phyloP scores from a whole-genome alignment of 768 basidiomycete genomes.

The Gloeopeniophorella convolvens region DNA sequence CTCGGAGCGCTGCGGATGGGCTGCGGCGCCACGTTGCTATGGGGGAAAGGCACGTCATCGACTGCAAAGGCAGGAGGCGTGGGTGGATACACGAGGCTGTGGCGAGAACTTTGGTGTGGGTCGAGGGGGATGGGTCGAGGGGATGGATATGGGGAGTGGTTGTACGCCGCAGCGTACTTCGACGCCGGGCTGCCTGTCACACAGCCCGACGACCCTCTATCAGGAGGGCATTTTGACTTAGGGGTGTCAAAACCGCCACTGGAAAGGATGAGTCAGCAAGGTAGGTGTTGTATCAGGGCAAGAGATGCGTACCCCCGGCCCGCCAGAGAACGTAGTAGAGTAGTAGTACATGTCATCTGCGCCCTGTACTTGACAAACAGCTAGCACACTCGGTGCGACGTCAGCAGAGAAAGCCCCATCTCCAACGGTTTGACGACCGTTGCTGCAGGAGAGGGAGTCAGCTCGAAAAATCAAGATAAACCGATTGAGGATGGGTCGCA shows the following conservation, averaged over 20 bases:
- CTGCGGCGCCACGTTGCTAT: constrained; percentile 20
- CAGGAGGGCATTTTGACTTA: constrained; percentile 88
- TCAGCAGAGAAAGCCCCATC: constrained; percentile 84
- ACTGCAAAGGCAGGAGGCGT: constrained; percentile 21
- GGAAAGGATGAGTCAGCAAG: neutral
- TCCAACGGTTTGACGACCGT: constrained; percentile 94
- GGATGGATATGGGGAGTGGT: constrained; percentile 19
- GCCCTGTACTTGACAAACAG: constrained; percentile 81
- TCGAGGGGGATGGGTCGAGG: constrained; percentile 36
- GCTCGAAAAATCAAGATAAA: neutral
- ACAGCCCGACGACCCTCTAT: constrained; percentile 90
- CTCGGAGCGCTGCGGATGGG: constrained; percentile 22
- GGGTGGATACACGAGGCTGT: constrained; percentile 30
- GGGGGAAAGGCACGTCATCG: constrained; percentile 15
- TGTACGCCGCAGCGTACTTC: constrained; percentile 28
- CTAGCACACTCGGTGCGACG: constrained; percentile 71
- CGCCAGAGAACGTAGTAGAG: constrained; percentile 91
- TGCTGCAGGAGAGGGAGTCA: constrained; percentile 43
- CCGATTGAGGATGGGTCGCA: constrained; percentile 3
- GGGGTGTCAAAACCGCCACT: constrained; percentile 98
- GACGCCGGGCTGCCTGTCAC: constrained; percentile 91
- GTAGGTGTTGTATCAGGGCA: constrained; percentile 18
- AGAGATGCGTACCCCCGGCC: constrained; percentile 59
- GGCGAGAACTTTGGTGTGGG: constrained; percentile 28
- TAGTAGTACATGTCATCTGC: constrained; percentile 82